phyloP scores from a whole-genome alignment of 495 filamentous ascomycete genomes.

The Lasiosphaeris hirsuta region DNA sequence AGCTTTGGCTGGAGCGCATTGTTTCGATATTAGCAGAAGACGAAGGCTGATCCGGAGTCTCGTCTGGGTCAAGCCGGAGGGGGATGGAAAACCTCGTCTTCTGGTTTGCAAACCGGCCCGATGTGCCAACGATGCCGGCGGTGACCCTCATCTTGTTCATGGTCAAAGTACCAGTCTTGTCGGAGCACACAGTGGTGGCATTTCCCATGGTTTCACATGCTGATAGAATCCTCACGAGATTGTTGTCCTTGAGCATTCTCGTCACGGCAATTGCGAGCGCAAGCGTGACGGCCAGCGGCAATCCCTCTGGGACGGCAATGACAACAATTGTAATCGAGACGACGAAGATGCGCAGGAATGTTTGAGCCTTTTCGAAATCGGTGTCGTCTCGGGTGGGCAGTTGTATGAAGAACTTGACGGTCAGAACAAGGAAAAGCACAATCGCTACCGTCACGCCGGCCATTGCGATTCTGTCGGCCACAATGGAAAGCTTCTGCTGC shows the following conservation, averaged over 20 bases:
- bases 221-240: conserved; percentile 69
- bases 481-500: conserved; percentile 70
- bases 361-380: conserved; percentile 63
- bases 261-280: conserved; percentile 79
- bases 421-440: conserved; percentile 68
- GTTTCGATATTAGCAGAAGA: conserved; percentile 17
- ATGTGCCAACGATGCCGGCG: conserved; percentile 63
- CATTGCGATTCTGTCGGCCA: conserved; percentile 77
- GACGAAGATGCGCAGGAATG: conserved; percentile 77
- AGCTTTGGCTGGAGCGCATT: background rate
- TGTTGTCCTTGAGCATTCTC: conserved; percentile 77
- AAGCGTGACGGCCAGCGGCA: conserved; percentile 78
- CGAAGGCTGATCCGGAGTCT: background rate
- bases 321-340: conserved; percentile 79
- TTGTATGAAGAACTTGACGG: conserved; percentile 71
- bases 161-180: conserved; percentile 82
- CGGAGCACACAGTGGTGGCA: conserved; percentile 78
- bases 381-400: conserved; percentile 45
- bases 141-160: conserved; percentile 75
- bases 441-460: conserved; percentile 67
- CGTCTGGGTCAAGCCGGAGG: background rate
- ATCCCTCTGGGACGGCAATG: conserved; percentile 78
- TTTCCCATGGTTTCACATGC: conserved; percentile 89
- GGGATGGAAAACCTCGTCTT: background rate
- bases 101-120: conserved; percentile 51